phyloP scores from a whole-genome alignment of 2,329 filamentous ascomycete genomes.

The Xylariaceae sp. region DNA sequence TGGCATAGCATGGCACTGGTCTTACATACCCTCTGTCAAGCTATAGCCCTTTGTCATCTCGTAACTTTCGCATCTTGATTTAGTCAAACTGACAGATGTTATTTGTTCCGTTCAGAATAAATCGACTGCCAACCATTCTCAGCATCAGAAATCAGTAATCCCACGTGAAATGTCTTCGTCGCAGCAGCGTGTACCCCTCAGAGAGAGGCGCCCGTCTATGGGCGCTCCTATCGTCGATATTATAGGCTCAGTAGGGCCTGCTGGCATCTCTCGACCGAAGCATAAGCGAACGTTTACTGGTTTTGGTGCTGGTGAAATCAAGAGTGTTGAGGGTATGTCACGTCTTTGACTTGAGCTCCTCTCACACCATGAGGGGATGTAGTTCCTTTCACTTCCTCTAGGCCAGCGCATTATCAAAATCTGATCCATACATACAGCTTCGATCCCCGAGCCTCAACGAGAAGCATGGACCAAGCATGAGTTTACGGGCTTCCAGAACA shows the following conservation, averaged over 20 bases:
- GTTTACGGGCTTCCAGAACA: slow-evolving; percentile 67
- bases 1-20: too few species aligned
- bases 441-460: slow-evolving; percentile 84
- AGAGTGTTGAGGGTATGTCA: slow-evolving; percentile 77
- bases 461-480: slow-evolving; percentile 70
- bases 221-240: slow-evolving; percentile 81
- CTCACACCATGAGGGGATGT: neutral
- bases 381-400: neutral
- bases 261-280: slow-evolving; percentile 83
- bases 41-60: too few species aligned
- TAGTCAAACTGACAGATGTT: neutral
- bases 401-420: neutral
- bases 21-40: too few species aligned
- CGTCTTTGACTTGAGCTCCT: neutral
- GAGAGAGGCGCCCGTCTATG: slow-evolving; percentile 78
- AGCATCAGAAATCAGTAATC: too few species aligned
- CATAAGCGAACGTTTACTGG: slow-evolving; percentile 97
- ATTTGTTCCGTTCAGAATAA: neutral
- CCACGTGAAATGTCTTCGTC: slow-evolving; percentile 30
- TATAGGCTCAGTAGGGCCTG: slow-evolving; percentile 79
- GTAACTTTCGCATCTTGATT: too few species aligned
- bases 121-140: neutral
- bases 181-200: slow-evolving; percentile 44
- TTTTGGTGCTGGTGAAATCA: slow-evolving; percentile 87
- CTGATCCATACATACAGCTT: slow-evolving; percentile 43